Percentiles rank a stretch among this genome's conserved stretches.
Evolutionary conservation across 768 basidiomycete genomes (phyloP).

Genomic region (Trametes cingulata): DNA sequence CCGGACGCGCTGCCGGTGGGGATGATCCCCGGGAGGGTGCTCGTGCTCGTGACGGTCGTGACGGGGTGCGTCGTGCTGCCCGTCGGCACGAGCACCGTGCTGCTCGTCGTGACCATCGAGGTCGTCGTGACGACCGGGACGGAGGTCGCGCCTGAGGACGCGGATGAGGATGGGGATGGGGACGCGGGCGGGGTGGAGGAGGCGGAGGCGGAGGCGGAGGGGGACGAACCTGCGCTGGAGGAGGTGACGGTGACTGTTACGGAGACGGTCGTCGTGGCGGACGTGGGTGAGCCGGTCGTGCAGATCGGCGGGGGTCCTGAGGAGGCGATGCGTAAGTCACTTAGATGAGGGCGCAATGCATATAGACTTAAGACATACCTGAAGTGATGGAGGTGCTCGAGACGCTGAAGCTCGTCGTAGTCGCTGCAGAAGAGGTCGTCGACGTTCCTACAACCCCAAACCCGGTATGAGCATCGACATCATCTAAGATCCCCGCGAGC

Average conservation of each 20-base stretch:
- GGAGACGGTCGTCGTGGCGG: constrained; percentile 3
- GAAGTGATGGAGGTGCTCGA: constrained; percentile 14
- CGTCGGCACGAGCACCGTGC: constrained; percentile 3
- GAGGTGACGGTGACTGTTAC: constrained; percentile 8
- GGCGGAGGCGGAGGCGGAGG: not conserved
- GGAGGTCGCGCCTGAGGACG: not conserved
- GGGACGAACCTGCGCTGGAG: not conserved
- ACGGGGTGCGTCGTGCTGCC: not conserved
- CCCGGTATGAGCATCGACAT: no score
- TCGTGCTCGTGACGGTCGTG: constrained; percentile 11
- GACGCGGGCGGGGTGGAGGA: not conserved
- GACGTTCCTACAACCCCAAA: not conserved
- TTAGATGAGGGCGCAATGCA: not conserved
- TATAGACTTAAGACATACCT: not conserved
- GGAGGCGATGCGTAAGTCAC: no score
- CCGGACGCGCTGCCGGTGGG: no score
- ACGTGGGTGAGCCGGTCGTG: constrained; percentile 3
- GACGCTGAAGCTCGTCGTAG: not conserved
- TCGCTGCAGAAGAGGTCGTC: not conserved
- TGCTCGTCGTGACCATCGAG: constrained; percentile 1
- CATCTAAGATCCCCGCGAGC: no score
- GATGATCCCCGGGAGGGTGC: not conserved
- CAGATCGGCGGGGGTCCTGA: constrained; percentile 1
- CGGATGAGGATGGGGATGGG: not conserved
- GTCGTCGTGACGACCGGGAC: constrained; percentile 11